Conservation (phyloP, 1,284 basidiomycete species). For the Fomitiporia mediterranea region DNA sequence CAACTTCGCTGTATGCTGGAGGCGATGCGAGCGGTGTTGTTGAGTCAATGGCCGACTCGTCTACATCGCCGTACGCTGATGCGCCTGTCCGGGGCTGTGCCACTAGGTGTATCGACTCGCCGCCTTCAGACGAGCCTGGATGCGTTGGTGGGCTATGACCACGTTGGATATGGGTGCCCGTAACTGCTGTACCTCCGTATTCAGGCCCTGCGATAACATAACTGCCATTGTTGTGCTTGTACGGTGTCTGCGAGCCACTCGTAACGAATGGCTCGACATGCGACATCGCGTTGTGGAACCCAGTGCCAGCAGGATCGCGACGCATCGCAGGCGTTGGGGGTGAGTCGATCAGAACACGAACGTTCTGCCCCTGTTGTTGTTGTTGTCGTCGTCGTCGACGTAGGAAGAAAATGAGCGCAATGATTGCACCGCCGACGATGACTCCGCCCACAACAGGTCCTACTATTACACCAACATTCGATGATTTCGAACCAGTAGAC, state of each 20-base stretch:
- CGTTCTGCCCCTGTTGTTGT: constrained; percentile 2
- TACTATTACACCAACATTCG: constrained; percentile 5
- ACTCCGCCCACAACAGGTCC: constrained; percentile 5
- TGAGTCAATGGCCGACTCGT: background rate
- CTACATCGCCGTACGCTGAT: background rate
- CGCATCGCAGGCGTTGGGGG: background rate
- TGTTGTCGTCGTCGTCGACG: background rate
- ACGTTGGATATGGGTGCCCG: background rate
- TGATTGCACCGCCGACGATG: constrained; percentile 1
- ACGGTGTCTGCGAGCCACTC: background rate
- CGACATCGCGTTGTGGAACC: background rate
- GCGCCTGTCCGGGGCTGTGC: background rate
- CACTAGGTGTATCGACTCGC: background rate
- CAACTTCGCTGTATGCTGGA: constrained; percentile 7
- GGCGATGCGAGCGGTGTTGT: background rate
- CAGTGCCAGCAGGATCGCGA: background rate
- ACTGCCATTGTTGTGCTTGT: background rate
- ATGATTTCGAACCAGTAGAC: background rate
- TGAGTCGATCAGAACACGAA: background rate
- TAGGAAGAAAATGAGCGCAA: constrained; percentile 2
- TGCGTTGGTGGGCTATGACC: background rate
- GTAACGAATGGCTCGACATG: background rate
- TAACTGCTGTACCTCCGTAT: too few relatives aligned
- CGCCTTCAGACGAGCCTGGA: background rate
- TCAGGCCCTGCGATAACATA: background rate